These are phyloP conservation scores for Strombidium stylifer DNA, from an alignment of 73 alveolate genomes.

Conservation along the genomic window DNA sequence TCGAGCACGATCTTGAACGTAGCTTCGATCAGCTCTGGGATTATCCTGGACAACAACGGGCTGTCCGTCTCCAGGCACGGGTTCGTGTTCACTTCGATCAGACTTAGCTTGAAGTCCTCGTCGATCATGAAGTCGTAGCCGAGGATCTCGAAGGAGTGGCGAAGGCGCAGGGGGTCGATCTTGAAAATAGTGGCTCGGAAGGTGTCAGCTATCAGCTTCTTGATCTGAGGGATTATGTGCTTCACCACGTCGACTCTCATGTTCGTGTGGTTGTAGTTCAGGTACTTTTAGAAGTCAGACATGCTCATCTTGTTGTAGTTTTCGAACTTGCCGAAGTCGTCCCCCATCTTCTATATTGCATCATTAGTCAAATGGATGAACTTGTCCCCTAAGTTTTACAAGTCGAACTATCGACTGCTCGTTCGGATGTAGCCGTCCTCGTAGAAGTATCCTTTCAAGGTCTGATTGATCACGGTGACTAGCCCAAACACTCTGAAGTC, in stretches of 20 bases:
- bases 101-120: constrained; percentile 64
- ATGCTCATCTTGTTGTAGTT: constrained; percentile 49
- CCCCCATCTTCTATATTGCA: constrained; percentile 66
- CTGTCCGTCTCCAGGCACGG: constrained; percentile 78
- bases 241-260: constrained; percentile 14
- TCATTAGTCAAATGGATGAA: constrained; percentile 70
- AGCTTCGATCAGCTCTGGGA: constrained; percentile 77
- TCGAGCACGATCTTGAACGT: constrained; percentile 77
- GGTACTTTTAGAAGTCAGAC: constrained; percentile 46
- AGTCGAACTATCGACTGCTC: constrained; percentile 35
- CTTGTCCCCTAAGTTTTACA: constrained; percentile 29
- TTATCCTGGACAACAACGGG: constrained; percentile 66
- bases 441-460: constrained; percentile 57
- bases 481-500: constrained; percentile 51
- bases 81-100: constrained; percentile 80
- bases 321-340: constrained; percentile 64
- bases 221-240: constrained; percentile 47
- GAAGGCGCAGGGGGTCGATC: constrained; percentile 64
- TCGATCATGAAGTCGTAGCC: constrained; percentile 87
- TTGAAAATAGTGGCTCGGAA: constrained; percentile 62
- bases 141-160: constrained; percentile 75
- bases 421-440: constrained; percentile 72
- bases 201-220: too few species aligned
- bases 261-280: constrained; percentile 9
- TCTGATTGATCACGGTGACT: constrained; percentile 43